Percentiles rank a stretch among this genome's conserved stretches.
Conservation (phyloP, 768 basidiomycete genomes). For the Cystobasidium onofrii region DNA sequence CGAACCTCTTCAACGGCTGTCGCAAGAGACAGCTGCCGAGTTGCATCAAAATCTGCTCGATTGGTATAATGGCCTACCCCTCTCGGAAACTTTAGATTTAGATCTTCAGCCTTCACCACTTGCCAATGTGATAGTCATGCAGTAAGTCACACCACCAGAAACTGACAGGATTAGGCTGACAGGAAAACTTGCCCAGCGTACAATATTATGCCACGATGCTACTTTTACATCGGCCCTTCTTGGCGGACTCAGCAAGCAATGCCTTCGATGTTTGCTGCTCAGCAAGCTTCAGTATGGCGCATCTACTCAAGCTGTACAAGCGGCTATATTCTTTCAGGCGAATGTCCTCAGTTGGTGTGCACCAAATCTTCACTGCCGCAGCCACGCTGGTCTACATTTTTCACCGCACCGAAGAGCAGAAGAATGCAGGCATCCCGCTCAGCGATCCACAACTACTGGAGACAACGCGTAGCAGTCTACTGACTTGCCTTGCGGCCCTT, state of each 20-base stretch:
- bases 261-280: slow-evolving; percentile 2
- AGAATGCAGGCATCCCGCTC: not conserved
- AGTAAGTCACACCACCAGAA: not conserved
- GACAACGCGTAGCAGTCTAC: not conserved
- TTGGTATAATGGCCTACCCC: not conserved
- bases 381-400: slow-evolving; percentile 16
- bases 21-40: not conserved
- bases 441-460: not conserved
- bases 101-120: slow-evolving; percentile 17
- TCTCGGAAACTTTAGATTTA: not conserved
- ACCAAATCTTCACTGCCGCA: slow-evolving; percentile 10
- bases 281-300: slow-evolving; percentile 1
- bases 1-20: not conserved
- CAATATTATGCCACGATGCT: slow-evolving; percentile 20
- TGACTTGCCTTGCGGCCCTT: slow-evolving; percentile 10
- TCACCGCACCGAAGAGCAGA: not conserved
- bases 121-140: not conserved
- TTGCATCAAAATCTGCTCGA: slow-evolving; percentile 2
- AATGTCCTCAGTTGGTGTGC: slow-evolving; percentile 2
- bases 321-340: slow-evolving; percentile 9
- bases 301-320: slow-evolving; percentile 17
- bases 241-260: not conserved
- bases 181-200: not conserved
- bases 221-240: slow-evolving; percentile 18
- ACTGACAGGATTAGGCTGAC: not conserved